Conservation (phyloP, 1,284 basidiomycete species). For the Thelephora terrestris region DNA sequence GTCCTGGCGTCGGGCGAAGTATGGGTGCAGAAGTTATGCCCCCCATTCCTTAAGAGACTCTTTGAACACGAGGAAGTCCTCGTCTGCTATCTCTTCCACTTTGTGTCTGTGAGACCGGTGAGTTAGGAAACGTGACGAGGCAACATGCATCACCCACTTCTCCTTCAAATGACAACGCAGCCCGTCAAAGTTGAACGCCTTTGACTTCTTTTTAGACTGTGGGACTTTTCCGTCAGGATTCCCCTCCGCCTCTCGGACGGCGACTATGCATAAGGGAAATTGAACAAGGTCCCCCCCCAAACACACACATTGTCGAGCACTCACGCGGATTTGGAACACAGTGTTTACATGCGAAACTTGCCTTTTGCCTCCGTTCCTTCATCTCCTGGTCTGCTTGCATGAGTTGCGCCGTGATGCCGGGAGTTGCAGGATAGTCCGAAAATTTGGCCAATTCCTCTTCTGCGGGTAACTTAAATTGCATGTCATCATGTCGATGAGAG, state of each 20-base stretch:
- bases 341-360: slow-evolving; percentile 44
- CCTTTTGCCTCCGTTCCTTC: slow-evolving; percentile 21
- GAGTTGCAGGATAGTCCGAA: slow-evolving; percentile 18
- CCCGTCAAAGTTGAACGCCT: slow-evolving; percentile 39
- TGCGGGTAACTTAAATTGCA: slow-evolving; percentile 31
- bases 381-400: slow-evolving; percentile 16
- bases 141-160: slow-evolving; percentile 33
- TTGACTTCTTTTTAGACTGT: slow-evolving; percentile 9
- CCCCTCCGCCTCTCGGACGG: not conserved
- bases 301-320: slow-evolving; percentile 3
- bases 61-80: slow-evolving; percentile 23
- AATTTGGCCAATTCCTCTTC: slow-evolving; percentile 14
- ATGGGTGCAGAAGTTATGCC: not conserved
- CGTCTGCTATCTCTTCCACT: slow-evolving; percentile 22
- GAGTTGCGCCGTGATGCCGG: slow-evolving; percentile 23
- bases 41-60: not conserved
- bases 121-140: slow-evolving; percentile 6
- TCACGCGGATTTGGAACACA: slow-evolving; percentile 23
- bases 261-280: not conserved
- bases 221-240: not conserved
- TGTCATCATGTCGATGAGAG: slow-evolving; percentile 48
- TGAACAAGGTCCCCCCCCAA: not conserved
- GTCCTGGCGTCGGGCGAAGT: not conserved
- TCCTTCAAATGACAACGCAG: slow-evolving; percentile 47
- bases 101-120: slow-evolving; percentile 19